Evolutionary conservation across 495 filamentous ascomycete genomes (phyloP).

Genomic region (Echria macrotheca): DNA sequence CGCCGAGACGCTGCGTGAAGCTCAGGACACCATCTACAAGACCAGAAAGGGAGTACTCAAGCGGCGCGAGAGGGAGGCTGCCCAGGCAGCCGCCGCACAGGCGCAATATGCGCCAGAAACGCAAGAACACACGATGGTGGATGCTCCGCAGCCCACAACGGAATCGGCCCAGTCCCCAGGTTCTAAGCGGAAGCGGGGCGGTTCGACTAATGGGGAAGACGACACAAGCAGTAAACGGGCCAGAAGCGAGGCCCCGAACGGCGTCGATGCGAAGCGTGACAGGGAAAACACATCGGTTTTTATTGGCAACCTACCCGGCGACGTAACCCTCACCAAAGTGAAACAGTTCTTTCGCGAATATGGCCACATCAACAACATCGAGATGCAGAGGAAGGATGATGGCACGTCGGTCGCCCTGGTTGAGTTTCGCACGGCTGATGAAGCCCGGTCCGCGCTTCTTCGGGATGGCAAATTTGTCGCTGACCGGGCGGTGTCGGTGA

Average conservation of each 20-base stretch:
- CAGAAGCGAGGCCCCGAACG: slow-evolving; percentile 45
- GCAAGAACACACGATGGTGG: slow-evolving; percentile 25
- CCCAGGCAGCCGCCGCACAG: slow-evolving; percentile 31
- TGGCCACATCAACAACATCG: slow-evolving; percentile 73
- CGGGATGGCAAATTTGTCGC: slow-evolving; percentile 71
- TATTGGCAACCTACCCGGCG: slow-evolving; percentile 65
- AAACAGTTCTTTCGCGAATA: slow-evolving; percentile 88
- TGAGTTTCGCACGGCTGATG: slow-evolving; percentile 77
- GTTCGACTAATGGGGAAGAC: slow-evolving; percentile 35
- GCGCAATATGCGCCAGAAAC: slow-evolving; percentile 14
- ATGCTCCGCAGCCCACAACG: slow-evolving; percentile 12
- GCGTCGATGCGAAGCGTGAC: slow-evolving; percentile 59
- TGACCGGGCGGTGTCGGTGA: slow-evolving; percentile 63
- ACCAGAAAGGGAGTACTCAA: slow-evolving; percentile 56
- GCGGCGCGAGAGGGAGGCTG: slow-evolving; percentile 61
- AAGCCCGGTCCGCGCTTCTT: slow-evolving; percentile 72
- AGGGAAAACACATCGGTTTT: slow-evolving; percentile 84
- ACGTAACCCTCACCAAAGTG: slow-evolving; percentile 63
- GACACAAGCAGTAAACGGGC: slow-evolving; percentile 52
- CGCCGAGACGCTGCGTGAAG: slow-evolving; percentile 62
- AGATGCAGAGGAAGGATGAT: slow-evolving; percentile 53
- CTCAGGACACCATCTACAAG: slow-evolving; percentile 63
- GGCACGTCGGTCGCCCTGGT: slow-evolving; percentile 68
- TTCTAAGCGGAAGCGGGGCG: slow-evolving; percentile 69
- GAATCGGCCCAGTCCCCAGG: slow-evolving; percentile 24